Base-by-base conservation (phyloP, 2,329 filamentous ascomycete genomes). In the Colletotrichum somersetense region DNA sequence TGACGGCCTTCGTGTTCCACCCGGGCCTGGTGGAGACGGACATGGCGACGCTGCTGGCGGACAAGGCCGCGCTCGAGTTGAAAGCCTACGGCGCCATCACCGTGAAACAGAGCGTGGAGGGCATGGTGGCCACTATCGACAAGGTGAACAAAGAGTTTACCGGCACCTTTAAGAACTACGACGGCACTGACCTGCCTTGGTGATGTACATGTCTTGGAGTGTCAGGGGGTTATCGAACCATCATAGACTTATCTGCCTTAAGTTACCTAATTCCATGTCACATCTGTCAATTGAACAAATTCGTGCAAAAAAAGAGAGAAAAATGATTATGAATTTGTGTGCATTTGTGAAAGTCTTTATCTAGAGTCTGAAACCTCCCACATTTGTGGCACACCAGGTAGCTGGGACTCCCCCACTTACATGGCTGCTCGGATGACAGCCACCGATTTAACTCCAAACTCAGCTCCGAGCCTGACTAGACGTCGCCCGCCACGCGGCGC, bases 1-100 rank as follows among this genome's bases (percentile, higher is more conserved):
- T 78, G 33, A 77, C 73, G 12, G 58, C 52, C 61, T 74, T 76
- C 26, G 61, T 70, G 0, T 63, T 77, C 48, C 67, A 75, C n/a
- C 75, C 75, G 1, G 70, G 72, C 8, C n/a, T 74, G 20, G 72
- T 73, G 23, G 62, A 66, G 65, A 74, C 72, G 38, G 70, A 74
- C 11, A 67, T 70, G 52, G 42, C 56, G 30, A 20, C n/a, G 26
- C 14, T 3, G 12, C 2, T 69, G n/a, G 33, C 65, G 10, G 20
- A 8, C n/a, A 35, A 8, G 30, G 2, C 20, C 1, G 66, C 62
- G 12, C n/a, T 38, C 1, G 58, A 71, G 18, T 3, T 63, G 11
- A 71, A 57, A 20, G 35, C 56, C 12, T 5, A 74, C 26, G 75
- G 75, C 1, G 71, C 72, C 16, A 73, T 71, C 44, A 56, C 67